Evolutionary conservation across 2,329 filamentous ascomycete genomes (phyloP).

Genomic region (Colletotrichum zoysiae): DNA sequence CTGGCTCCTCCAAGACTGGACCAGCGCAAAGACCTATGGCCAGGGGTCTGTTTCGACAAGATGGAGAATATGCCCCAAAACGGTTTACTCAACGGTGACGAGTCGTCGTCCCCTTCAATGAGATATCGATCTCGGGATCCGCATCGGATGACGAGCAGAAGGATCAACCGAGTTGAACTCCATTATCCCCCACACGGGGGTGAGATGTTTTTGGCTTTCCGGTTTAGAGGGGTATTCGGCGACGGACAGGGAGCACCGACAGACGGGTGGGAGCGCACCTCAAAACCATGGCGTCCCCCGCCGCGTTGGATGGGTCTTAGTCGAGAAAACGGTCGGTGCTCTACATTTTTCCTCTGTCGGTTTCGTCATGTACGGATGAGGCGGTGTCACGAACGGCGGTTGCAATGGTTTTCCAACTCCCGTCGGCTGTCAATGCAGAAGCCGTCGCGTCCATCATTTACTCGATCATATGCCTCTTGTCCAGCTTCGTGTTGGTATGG

Average conservation of each 20-base stretch:
- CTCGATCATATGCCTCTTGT: constrained; percentile 33
- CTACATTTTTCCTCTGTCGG: not conserved
- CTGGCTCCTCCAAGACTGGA: constrained; percentile 14
- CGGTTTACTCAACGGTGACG: not conserved
- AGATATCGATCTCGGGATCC: constrained; percentile 17
- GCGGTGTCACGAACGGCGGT: constrained; percentile 21
- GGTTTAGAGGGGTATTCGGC: too few relatives aligned
- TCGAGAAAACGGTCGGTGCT: constrained; percentile 9
- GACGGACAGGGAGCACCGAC: too few relatives aligned
- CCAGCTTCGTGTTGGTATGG: constrained; percentile 34
- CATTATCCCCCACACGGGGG: constrained; percentile 27
- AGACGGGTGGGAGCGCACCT: not conserved
- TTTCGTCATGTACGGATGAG: constrained; percentile 35
- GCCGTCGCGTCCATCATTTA: constrained; percentile 32
- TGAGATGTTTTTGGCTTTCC: not conserved
- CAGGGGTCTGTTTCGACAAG: constrained; percentile 39
- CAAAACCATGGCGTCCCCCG: constrained; percentile 33
- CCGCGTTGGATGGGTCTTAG: not conserved
- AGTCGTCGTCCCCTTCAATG: constrained; percentile 27
- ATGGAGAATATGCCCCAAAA: constrained; percentile 28
- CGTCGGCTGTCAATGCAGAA: constrained; percentile 33
- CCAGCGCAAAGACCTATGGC: constrained; percentile 1
- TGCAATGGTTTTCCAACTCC: constrained; percentile 40
- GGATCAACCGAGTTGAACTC: not conserved
- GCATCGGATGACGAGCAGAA: constrained; percentile 29